Evolutionary conservation across 2,329 filamentous ascomycete genomes (phyloP).

Genomic region (Cordyceps tenuipes): DNA sequence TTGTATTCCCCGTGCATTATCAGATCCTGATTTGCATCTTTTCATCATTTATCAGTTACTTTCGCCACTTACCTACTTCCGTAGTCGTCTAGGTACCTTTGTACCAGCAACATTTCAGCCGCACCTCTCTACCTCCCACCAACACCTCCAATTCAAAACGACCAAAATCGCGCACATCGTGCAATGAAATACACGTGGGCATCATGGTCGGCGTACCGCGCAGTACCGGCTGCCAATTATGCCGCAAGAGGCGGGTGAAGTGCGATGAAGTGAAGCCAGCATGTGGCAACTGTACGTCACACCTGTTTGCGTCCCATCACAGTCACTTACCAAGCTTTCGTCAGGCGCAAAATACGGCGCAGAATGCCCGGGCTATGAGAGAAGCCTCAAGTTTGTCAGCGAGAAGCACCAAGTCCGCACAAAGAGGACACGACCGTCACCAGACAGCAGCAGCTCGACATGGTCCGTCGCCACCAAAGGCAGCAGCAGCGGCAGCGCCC

Average conservation of each 20-base stretch:
- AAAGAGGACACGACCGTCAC: background rate
- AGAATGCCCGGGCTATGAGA: conserved; percentile 32
- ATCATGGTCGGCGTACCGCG: conserved; percentile 17
- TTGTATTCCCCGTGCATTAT: no score
- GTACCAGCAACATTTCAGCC: no score
- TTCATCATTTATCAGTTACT: no score
- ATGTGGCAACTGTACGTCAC: conserved; percentile 28
- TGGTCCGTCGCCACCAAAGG: background rate
- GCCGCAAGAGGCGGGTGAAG: conserved; percentile 33
- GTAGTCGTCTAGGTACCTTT: no score
- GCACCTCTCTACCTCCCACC: no score
- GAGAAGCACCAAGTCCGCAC: conserved; percentile 30
- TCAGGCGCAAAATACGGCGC: conserved; percentile 25
- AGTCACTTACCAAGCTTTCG: no score
- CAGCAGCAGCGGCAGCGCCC: conserved; percentile 11
- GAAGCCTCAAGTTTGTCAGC: conserved; percentile 30
- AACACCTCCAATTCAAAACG: no score
- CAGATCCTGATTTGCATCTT: no score
- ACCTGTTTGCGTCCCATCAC: background rate
- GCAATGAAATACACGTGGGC: background rate
- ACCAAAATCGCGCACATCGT: background rate
- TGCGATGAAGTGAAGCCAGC: conserved; percentile 37
- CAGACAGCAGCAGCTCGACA: conserved; percentile 13
- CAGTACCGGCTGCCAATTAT: conserved; percentile 27
- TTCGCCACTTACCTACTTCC: no score